A percentile compares a stretch with the other conserved stretches of the same genome.
Conservation (phyloP, 306 rosid species). For the Leucaena leucocephala region DNA sequence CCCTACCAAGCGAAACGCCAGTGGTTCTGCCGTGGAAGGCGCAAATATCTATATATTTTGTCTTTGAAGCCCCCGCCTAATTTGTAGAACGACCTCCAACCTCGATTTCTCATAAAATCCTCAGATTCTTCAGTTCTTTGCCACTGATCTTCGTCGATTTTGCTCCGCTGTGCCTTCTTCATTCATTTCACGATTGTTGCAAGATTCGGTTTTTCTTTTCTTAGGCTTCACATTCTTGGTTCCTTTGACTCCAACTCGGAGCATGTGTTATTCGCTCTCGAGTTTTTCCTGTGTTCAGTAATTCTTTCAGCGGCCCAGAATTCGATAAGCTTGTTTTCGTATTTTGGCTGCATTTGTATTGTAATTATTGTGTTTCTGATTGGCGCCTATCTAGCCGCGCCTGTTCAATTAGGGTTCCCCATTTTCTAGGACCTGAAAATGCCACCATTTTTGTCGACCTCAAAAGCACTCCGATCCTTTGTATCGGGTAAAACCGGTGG, state of each 20-base stretch:
- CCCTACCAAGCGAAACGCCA: not conserved
- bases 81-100: constrained; percentile 9
- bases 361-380: constrained; percentile 9
- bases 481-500: constrained; percentile 47
- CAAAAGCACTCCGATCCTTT: constrained; percentile 60
- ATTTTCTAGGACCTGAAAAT: constrained; percentile 39
- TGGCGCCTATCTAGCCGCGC: not conserved
- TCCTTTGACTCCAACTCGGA: constrained; percentile 3
- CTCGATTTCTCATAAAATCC: not conserved
- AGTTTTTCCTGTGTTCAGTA: not conserved
- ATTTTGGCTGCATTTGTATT: not conserved
- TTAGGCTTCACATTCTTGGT: constrained; percentile 32
- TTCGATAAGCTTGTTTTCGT: not conserved
- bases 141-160: not conserved
- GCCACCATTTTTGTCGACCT: constrained; percentile 70
- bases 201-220: not conserved
- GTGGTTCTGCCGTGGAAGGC: not conserved
- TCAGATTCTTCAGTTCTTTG: not conserved
- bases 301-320: not conserved
- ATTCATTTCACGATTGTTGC: not conserved
- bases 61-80: not conserved
- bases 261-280: not conserved
- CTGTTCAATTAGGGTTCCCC: constrained; percentile 13
- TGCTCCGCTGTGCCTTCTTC: not conserved
- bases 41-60: constrained; percentile 7